Percentiles rank a stretch among this genome's conserved stretches.
These are phyloP conservation scores for Diaporthe humulicola DNA, from an alignment of 2,329 filamentous ascomycete genomes.

Conservation along the genomic window DNA sequence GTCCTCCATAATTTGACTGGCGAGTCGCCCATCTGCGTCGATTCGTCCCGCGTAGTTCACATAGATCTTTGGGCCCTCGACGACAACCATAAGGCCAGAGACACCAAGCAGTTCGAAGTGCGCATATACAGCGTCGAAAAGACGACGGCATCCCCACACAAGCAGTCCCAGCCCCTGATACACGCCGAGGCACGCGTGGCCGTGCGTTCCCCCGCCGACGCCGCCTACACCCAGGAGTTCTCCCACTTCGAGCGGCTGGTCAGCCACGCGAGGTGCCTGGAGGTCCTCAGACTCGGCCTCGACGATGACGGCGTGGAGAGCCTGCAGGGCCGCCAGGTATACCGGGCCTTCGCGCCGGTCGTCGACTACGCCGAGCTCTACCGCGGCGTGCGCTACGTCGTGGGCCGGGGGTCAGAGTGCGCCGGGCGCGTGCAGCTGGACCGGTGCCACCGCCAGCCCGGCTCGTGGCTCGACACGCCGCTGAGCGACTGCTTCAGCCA, in stretches of 20 bases:
- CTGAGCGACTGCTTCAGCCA: constrained; percentile 52
- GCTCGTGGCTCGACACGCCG: constrained; percentile 45
- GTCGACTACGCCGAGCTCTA: constrained; percentile 52
- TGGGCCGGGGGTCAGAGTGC: constrained; percentile 46
- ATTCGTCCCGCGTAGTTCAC: constrained; percentile 45
- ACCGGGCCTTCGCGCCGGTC: constrained; percentile 51
- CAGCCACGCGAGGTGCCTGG: constrained; percentile 46
- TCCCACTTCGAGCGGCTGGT: constrained; percentile 50
- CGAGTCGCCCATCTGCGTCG: constrained; percentile 49
- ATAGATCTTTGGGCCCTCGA: constrained; percentile 44
- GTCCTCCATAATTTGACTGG: constrained; percentile 47
- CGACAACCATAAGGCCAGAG: too few relatives aligned
- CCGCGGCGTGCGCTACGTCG: constrained; percentile 48
- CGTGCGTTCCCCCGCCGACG: not conserved
- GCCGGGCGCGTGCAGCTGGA: constrained; percentile 43
- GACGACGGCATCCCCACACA: not conserved
- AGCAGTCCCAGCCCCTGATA: not conserved
- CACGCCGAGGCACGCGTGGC: constrained; percentile 1
- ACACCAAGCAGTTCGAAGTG: not conserved
- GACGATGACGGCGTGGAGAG: constrained; percentile 48
- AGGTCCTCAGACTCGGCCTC: not conserved
- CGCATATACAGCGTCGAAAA: not conserved
- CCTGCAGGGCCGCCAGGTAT: constrained; percentile 53
- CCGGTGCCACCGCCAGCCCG: not conserved
- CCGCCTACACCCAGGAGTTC: constrained; percentile 41